These are phyloP conservation scores for Austroboletus eburneus DNA, from an alignment of 768 basidiomycete genomes.

Conservation along the genomic window DNA sequence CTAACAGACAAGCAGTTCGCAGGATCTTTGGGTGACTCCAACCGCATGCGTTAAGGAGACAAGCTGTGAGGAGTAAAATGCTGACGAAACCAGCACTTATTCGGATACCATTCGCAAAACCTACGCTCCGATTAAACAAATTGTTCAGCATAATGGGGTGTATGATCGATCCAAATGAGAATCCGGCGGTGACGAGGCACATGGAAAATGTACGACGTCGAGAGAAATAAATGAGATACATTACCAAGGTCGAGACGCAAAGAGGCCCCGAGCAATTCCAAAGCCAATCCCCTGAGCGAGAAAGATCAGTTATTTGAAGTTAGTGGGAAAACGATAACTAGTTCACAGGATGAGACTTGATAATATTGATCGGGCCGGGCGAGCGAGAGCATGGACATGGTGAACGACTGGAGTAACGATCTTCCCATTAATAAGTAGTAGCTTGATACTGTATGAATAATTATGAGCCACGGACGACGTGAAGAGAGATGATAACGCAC, in stretches of 20 bases:
- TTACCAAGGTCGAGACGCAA: conserved; percentile 42
- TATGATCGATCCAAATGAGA: conserved; percentile 26
- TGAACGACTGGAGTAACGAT: conserved; percentile 39
- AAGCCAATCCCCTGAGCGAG: conserved; percentile 45
- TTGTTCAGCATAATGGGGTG: conserved; percentile 33
- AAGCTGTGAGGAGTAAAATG: conserved; percentile 32
- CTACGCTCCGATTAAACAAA: conserved; percentile 11
- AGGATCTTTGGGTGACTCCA: conserved; percentile 28
- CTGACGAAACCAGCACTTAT: conserved; percentile 43
- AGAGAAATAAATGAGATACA: conserved; percentile 45
- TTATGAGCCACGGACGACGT: background rate
- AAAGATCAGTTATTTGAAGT: conserved; percentile 35
- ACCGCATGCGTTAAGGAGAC: conserved; percentile 35
- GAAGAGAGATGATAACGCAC: conserved; percentile 17
- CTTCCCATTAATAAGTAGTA: conserved; percentile 44
- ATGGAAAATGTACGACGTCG: conserved; percentile 40
- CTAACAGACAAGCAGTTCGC: conserved; percentile 15
- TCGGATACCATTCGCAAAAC: conserved; percentile 47
- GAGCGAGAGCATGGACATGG: conserved; percentile 44
- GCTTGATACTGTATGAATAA: conserved; percentile 24
- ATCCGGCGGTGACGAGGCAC: conserved; percentile 39
- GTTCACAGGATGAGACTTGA: conserved; percentile 27
- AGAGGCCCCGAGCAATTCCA: conserved; percentile 44
- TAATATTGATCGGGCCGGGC: conserved; percentile 39
- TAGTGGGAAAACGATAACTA: background rate